phyloP scores from a whole-genome alignment of 305 asterid genomes.

The Fraxinus nigra region DNA sequence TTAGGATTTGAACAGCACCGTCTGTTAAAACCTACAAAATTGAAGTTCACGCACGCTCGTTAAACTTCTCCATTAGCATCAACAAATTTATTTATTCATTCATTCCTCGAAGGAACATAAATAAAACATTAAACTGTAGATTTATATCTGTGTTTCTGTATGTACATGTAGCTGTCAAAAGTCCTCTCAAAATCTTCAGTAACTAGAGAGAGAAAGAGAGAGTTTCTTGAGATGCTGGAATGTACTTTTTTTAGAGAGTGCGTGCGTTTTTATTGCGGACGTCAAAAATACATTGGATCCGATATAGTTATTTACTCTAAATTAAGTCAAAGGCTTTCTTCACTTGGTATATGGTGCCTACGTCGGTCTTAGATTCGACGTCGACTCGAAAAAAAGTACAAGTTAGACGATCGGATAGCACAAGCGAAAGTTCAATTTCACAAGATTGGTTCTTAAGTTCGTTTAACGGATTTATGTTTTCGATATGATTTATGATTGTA shows the following conservation, averaged over 20 bases:
- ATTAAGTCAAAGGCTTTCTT: slow-evolving; percentile 28
- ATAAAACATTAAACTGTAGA: slow-evolving; percentile 7
- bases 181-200: slow-evolving; percentile 13
- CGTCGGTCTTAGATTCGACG: neutral
- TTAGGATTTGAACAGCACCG: slow-evolving; percentile 23
- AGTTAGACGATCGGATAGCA: neutral
- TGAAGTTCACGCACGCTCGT: slow-evolving; percentile 15
- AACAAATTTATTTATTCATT: slow-evolving; percentile 15
- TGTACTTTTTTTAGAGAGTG: slow-evolving; percentile 8
- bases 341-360: neutral
- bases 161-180: slow-evolving; percentile 21
- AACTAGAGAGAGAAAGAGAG: slow-evolving; percentile 38
- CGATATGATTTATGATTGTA: neutral
- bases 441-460: neutral
- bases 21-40: slow-evolving; percentile 24
- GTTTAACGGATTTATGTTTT: neutral
- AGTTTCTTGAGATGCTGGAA: slow-evolving; percentile 2
- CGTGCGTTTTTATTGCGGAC: slow-evolving; percentile 45
- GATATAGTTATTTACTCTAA: slow-evolving; percentile 29
- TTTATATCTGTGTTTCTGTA: slow-evolving; percentile 5
- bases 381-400: neutral
- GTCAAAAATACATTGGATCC: slow-evolving; percentile 46
- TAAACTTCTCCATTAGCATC: slow-evolving; percentile 7
- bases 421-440: neutral
- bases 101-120: slow-evolving; percentile 9